A percentile compares a stretch with the other conserved stretches of the same genome.
Conservation (phyloP, 306 rosid genomes). For the Pyrus betulifolia region DNA sequence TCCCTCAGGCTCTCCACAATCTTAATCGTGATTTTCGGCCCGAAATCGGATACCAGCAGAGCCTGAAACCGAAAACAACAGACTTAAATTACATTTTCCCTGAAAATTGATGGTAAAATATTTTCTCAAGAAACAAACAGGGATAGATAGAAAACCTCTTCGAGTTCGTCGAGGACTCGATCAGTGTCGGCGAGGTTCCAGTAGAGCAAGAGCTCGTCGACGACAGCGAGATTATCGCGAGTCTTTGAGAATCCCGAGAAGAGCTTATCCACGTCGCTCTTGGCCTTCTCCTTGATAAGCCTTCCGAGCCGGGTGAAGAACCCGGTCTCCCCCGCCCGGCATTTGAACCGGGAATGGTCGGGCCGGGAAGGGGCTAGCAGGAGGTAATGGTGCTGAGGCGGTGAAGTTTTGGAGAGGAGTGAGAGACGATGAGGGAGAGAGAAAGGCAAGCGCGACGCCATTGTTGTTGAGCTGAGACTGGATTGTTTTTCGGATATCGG, state of each 20-base stretch:
- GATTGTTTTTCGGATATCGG: constrained; percentile 4
- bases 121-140: constrained; percentile 1
- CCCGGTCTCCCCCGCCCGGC: constrained; percentile 71
- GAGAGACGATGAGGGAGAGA: constrained; percentile 38
- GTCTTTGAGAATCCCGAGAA: constrained; percentile 89
- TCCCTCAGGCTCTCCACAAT: constrained; percentile 85
- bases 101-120: background rate
- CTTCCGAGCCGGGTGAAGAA: constrained; percentile 77
- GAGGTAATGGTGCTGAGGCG: constrained; percentile 16
- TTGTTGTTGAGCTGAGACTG: constrained; percentile 1
- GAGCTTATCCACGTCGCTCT: constrained; percentile 83
- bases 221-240: constrained; percentile 73
- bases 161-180: constrained; percentile 85
- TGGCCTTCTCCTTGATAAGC: constrained; percentile 81
- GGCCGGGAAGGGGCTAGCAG: constrained; percentile 2
- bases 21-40: constrained; percentile 73
- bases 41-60: constrained; percentile 80
- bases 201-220: constrained; percentile 87
- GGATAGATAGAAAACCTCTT: constrained; percentile 51
- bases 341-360: constrained; percentile 38
- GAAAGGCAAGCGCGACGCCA: constrained; percentile 42
- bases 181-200: constrained; percentile 97
- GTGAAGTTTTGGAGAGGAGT: constrained; percentile 21
- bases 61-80: constrained; percentile 43
- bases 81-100: no score